These are phyloP conservation scores for Lactuca sativa DNA, from an alignment of 129 eudicot species.

Conservation along the genomic window DNA sequence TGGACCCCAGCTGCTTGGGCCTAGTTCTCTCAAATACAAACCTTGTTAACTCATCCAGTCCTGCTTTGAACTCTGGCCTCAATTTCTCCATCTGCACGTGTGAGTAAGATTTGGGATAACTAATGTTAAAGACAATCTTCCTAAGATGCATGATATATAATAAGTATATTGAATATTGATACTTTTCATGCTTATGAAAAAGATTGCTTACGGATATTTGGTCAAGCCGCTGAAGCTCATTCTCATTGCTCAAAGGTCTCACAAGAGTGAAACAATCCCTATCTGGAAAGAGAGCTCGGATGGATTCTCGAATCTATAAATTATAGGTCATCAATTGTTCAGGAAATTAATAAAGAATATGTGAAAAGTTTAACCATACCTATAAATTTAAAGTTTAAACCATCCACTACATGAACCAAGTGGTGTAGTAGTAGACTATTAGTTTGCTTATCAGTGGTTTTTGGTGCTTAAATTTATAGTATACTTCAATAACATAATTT, in stretches of 20 bases:
- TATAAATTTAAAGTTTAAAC: background rate
- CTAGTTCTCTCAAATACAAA: slow-evolving; percentile 98
- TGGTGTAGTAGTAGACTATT: background rate
- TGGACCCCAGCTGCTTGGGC: slow-evolving; percentile 95
- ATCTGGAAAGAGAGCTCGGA: slow-evolving; percentile 96
- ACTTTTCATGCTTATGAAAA: background rate
- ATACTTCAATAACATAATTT: background rate
- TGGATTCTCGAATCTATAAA: slow-evolving; percentile 91
- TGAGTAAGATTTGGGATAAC: background rate
- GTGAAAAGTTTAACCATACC: slow-evolving; percentile 5
- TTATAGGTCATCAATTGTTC: slow-evolving; percentile 20
- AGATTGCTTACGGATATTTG: slow-evolving; percentile 69
- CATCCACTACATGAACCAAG: background rate
- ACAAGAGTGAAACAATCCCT: slow-evolving; percentile 99
- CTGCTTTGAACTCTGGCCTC: slow-evolving; percentile 93
- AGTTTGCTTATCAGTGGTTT: background rate
- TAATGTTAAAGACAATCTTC: slow-evolving; percentile 6
- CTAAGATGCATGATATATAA: background rate
- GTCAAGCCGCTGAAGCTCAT: slow-evolving; percentile 89
- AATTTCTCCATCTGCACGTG: slow-evolving; percentile 64
- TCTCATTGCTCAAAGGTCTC: slow-evolving; percentile 86
- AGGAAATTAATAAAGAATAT: slow-evolving; percentile 17
- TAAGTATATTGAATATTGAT: slow-evolving; percentile 7
- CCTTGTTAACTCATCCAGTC: slow-evolving; percentile 81
- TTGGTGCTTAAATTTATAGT: too few relatives aligned